A percentile compares a stretch with the other conserved stretches of the same genome.
Evolutionary conservation across 352 stramenopile species (phyloP).

Genomic region (Lagenidium sp.): DNA sequence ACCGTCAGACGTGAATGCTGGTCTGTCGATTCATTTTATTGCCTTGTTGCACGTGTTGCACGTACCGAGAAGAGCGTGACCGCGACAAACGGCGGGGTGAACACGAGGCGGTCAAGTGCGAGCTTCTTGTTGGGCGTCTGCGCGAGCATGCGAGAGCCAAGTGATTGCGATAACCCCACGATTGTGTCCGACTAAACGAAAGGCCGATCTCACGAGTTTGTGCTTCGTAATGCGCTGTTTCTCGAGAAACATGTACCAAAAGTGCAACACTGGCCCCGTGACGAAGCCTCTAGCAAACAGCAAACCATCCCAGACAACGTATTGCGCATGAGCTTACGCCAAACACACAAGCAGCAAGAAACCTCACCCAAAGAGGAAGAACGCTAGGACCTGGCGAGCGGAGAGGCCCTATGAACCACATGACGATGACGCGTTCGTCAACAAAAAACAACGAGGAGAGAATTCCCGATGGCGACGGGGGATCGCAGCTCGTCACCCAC

Average conservation of each 20-base stretch:
- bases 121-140: conserved; percentile 76
- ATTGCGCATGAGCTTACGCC: too few species aligned
- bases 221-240: conserved; percentile 47
- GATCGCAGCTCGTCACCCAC: conserved; percentile 12
- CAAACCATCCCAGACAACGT: too few species aligned
- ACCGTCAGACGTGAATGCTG: too few species aligned
- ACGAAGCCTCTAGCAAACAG: conserved; percentile 46
- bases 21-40: too few species aligned
- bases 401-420: conserved; percentile 37
- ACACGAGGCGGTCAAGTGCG: conserved; percentile 49
- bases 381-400: conserved; percentile 54
- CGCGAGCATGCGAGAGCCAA: too few species aligned
- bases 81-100: conserved; percentile 57
- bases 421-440: too few species aligned
- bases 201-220: conserved; percentile 19
- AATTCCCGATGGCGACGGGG: neutral
- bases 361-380: conserved; percentile 53
- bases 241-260: conserved; percentile 65
- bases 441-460: neutral
- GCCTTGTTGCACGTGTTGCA: too few species aligned
- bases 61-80: conserved; percentile 61
- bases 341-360: neutral
- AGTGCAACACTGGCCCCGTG: conserved; percentile 53
- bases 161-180: too few species aligned
- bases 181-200: neutral